phyloP scores from a whole-genome alignment of 1,284 basidiomycete species.

The Anthracocystis walkeri region DNA sequence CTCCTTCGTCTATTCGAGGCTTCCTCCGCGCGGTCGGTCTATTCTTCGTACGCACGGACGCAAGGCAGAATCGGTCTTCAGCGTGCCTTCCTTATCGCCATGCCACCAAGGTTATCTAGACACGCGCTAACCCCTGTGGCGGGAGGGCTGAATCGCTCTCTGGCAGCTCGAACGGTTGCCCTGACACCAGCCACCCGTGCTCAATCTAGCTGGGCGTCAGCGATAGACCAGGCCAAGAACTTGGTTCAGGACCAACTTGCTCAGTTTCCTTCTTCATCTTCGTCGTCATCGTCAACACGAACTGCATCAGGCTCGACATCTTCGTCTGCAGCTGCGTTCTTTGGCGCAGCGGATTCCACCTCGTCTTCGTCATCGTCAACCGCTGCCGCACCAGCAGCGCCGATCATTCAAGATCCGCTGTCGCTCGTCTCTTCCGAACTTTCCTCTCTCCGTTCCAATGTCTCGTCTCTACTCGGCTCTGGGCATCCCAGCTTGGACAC shows the following conservation, averaged over 20 bases:
- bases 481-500: constrained; percentile 87
- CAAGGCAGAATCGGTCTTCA: not conserved
- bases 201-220: constrained; percentile 49
- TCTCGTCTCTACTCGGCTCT: constrained; percentile 85
- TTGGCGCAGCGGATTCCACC: constrained; percentile 27
- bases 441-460: constrained; percentile 78
- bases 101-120: constrained; percentile 30
- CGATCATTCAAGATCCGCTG: constrained; percentile 58
- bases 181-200: constrained; percentile 12
- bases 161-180: constrained; percentile 3
- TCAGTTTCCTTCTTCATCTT: constrained; percentile 28
- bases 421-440: constrained; percentile 73
- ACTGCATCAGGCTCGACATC: constrained; percentile 14
- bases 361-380: constrained; percentile 8
- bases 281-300: constrained; percentile 16
- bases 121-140: constrained; percentile 15
- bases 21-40: too few species aligned
- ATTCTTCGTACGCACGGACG: not conserved
- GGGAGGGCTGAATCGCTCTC: constrained; percentile 8
- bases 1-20: too few species aligned
- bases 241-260: constrained; percentile 43
- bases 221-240: constrained; percentile 46
- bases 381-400: constrained; percentile 9
- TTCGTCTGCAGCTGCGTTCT: constrained; percentile 36
- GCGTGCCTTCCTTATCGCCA: constrained; percentile 1